These are phyloP conservation scores for Platanus orientalis DNA, from an alignment of 164 flowering plant species.

Conservation along the genomic window DNA sequence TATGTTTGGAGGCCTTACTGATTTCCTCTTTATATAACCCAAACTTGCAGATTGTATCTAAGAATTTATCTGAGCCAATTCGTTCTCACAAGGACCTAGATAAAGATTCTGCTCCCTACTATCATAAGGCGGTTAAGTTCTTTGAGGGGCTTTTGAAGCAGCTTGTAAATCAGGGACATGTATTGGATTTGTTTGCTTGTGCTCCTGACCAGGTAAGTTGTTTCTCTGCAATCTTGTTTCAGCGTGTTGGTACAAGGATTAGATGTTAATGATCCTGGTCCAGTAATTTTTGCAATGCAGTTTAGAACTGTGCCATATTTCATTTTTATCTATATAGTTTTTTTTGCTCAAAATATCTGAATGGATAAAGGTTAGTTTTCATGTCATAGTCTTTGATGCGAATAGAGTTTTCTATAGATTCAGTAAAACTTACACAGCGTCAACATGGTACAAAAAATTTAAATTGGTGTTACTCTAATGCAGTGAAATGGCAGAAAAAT, in stretches of 20 bases:
- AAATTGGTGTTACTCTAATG: no score
- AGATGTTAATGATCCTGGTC: neutral
- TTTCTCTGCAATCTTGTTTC: conserved; percentile 1
- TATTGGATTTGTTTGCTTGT: conserved; percentile 89
- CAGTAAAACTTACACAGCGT: no score
- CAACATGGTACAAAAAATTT: no score
- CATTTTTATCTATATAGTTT: no score
- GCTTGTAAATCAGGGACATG: conserved; percentile 94
- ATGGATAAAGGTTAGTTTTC: no score
- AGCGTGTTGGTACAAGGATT: neutral
- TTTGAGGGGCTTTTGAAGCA: conserved; percentile 91
- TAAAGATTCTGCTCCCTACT: conserved; percentile 84
- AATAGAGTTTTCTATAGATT: no score
- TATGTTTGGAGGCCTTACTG: neutral
- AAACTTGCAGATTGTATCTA: conserved; percentile 75
- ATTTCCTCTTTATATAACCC: neutral
- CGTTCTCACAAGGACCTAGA: conserved; percentile 98
- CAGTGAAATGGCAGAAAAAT: no score
- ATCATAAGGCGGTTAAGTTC: conserved; percentile 83
- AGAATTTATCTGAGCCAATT: conserved; percentile 80
- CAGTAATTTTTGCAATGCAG: no score
- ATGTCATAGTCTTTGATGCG: no score
- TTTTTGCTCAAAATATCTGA: no score
- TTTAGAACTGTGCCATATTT: no score
- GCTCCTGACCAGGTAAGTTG: conserved; percentile 88